Percentiles rank a stretch among this genome's conserved stretches.
These are phyloP conservation scores for Sungouiella blattae DNA, from an alignment of 805 yeast genomes.

Conservation along the genomic window DNA sequence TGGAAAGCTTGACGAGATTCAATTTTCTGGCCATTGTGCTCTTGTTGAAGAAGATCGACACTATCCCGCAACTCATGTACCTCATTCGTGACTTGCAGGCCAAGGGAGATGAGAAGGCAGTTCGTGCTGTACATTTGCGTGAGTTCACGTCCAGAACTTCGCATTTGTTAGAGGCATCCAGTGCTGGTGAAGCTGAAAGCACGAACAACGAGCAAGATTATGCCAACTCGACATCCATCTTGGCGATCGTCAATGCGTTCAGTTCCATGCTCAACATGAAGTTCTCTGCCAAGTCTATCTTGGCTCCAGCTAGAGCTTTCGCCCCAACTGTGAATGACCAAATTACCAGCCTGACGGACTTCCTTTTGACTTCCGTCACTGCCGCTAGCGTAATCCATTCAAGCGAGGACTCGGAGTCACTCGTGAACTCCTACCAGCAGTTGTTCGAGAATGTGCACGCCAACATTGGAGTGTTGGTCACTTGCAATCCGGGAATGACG, in stretches of 20 bases:
- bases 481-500: not conserved
- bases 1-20: slow-evolving; percentile 17
- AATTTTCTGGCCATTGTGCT: slow-evolving; percentile 23
- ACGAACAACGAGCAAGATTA: slow-evolving; percentile 22
- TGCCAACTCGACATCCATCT: slow-evolving; percentile 29
- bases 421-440: slow-evolving; percentile 20
- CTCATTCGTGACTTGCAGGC: slow-evolving; percentile 24
- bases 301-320: slow-evolving; percentile 29
- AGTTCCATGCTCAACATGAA: slow-evolving; percentile 28
- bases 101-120: slow-evolving; percentile 19
- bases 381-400: slow-evolving; percentile 8
- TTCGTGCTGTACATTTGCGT: slow-evolving; percentile 54
- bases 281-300: slow-evolving; percentile 26
- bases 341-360: slow-evolving; percentile 21
- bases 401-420: slow-evolving; percentile 10
- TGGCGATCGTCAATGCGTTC: slow-evolving; percentile 32
- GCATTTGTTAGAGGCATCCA: slow-evolving; percentile 63
- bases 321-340: slow-evolving; percentile 31
- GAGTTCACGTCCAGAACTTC: slow-evolving; percentile 66
- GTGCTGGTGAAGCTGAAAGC: slow-evolving; percentile 21
- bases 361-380: slow-evolving; percentile 23
- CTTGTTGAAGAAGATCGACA: slow-evolving; percentile 28
- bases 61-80: slow-evolving; percentile 31
- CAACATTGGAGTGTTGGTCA: slow-evolving; percentile 29
- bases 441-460: slow-evolving; percentile 25